These are phyloP conservation scores for Peronosclerospora sorghi DNA, from an alignment of 352 stramenopile genomes.

Conservation along the genomic window DNA sequence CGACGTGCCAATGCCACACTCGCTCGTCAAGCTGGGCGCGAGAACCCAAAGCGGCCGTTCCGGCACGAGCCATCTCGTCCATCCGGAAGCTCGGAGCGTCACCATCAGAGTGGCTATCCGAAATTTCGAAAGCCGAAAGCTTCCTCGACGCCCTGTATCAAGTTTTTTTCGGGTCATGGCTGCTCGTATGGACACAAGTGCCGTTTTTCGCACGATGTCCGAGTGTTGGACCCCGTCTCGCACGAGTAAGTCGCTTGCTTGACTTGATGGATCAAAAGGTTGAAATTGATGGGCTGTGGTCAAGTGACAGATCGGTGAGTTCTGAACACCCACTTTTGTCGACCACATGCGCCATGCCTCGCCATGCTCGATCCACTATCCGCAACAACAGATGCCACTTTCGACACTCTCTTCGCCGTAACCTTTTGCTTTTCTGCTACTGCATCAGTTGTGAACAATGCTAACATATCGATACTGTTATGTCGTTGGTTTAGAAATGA, in stretches of 20 bases:
- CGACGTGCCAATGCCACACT: neutral
- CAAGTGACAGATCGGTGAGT: conserved; percentile 1
- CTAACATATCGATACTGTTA: conserved; percentile 1
- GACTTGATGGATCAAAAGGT: neutral
- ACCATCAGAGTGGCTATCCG: conserved; percentile 4
- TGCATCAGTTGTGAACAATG: neutral
- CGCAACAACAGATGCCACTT: conserved; percentile 8
- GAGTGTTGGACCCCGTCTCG: conserved; percentile 12
- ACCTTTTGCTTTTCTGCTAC: conserved; percentile 14
- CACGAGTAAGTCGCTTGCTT: conserved; percentile 10
- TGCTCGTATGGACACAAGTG: conserved; percentile 47
- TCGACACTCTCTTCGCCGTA: conserved; percentile 12
- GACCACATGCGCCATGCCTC: conserved; percentile 5
- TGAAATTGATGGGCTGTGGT: neutral
- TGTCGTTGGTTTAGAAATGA: conserved; percentile 5
- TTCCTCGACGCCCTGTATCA: conserved; percentile 20
- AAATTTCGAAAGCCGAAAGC: conserved; percentile 13
- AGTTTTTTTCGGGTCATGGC: conserved; percentile 28
- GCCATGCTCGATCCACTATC: conserved; percentile 7
- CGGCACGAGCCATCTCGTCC: conserved; percentile 9
- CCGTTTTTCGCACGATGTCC: conserved; percentile 41
- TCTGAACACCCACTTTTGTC: conserved; percentile 13
- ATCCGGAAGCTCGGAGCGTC: conserved; percentile 1
- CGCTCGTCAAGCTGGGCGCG: neutral
- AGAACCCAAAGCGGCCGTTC: conserved; percentile 10